phyloP scores from a whole-genome alignment of 306 rosid genomes.

The Dalbergia cultrata region DNA sequence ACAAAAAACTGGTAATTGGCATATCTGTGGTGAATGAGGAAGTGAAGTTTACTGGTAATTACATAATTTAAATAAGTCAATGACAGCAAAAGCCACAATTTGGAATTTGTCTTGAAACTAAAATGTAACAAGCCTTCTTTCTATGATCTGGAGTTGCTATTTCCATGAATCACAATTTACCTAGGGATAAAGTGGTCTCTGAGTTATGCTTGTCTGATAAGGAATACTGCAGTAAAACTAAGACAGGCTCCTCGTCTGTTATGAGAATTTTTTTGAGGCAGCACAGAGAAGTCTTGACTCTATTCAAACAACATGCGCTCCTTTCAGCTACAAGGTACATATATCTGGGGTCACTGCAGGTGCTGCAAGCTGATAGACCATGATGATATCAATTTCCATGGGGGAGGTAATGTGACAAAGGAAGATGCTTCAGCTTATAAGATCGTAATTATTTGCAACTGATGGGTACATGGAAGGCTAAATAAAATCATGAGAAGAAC shows the following conservation, averaged over 20 bases:
- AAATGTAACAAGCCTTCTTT: neutral
- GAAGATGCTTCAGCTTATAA: neutral
- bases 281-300: neutral
- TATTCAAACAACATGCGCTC: neutral
- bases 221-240: constrained; percentile 26
- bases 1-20: constrained; percentile 70
- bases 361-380: no score
- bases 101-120: no score
- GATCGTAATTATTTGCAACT: neutral
- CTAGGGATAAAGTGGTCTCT: constrained; percentile 29
- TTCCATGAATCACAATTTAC: neutral
- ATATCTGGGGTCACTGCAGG: neutral
- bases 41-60: constrained; percentile 58
- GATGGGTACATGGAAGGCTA: neutral
- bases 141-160: constrained; percentile 34
- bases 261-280: neutral
- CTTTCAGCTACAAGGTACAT: neutral
- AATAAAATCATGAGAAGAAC: neutral
- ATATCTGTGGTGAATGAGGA: constrained; percentile 75
- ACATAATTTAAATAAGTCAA: neutral
- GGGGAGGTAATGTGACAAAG: neutral
- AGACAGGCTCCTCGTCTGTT: neutral
- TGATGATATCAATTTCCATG: neutral
- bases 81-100: no score
- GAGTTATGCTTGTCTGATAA: constrained; percentile 36